phyloP scores from a whole-genome alignment of 1,139 yeast genomes.

The Entelexis paramagnoliae region DNA sequence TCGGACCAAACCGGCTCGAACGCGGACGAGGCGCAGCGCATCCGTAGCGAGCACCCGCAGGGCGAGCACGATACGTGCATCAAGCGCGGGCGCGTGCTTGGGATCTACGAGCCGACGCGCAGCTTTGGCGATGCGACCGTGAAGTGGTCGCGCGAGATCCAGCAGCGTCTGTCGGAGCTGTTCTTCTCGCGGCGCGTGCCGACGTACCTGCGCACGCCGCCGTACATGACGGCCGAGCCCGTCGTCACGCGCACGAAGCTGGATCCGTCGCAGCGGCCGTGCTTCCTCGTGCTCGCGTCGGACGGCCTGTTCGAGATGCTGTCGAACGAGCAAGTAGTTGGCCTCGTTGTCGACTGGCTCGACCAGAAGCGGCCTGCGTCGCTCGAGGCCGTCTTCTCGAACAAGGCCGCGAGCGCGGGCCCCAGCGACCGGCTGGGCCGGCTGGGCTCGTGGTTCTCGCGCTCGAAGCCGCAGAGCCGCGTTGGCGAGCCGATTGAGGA shows the following conservation, averaged over 20 bases:
- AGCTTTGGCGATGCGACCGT: constrained; percentile 97
- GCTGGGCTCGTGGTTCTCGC: constrained; percentile 17
- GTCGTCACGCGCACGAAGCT: constrained; percentile 76
- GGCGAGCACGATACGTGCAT: constrained; percentile 66
- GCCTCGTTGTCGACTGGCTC: constrained; percentile 90
- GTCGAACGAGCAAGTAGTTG: constrained; percentile 85
- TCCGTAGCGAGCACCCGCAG: constrained; percentile 72
- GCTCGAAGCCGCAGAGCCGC: constrained; percentile 9
- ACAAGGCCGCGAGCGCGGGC: constrained; percentile 5
- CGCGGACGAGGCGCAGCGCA: constrained; percentile 73
- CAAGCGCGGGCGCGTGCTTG: constrained; percentile 75
- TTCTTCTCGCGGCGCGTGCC: constrained; percentile 82
- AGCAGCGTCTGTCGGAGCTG: constrained; percentile 60
- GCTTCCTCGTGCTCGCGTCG: constrained; percentile 83
- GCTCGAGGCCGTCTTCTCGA: constrained; percentile 15
- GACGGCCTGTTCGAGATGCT: constrained; percentile 92
- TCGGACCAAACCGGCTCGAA: constrained; percentile 94
- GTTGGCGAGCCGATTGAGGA: constrained; percentile 27
- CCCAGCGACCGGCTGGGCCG: constrained; percentile 15
- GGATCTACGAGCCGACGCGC: constrained; percentile 79
- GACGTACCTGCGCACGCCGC: constrained; percentile 72
- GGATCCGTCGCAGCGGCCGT: constrained; percentile 52
- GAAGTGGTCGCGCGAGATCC: constrained; percentile 69
- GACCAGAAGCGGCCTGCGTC: constrained; percentile 55
- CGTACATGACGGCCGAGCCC: constrained; percentile 96